Evolutionary conservation across 805 yeast genomes (phyloP), one percentile per base, ranked within the genome.

Genomic region (Metschnikowia kofuensis): DNA sequence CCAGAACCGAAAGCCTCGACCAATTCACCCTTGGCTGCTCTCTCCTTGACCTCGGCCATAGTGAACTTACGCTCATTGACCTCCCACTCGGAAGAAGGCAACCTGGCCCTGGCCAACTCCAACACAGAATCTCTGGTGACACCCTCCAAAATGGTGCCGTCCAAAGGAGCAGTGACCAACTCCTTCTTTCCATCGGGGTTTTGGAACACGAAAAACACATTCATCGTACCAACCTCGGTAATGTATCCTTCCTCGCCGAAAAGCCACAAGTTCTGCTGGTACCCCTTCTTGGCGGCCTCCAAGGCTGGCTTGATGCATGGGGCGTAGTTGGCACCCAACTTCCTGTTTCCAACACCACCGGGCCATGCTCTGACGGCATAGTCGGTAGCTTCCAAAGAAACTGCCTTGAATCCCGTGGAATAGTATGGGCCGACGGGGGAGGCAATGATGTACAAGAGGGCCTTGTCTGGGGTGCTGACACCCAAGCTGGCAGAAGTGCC

Each of bases 301-400:
- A 80, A 75, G 74, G 89, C 97, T 31, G 98, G 97, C 65, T 80
- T 77, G 62, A 91, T 83, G 68, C 97, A 88, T 54, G 98, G 97
- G 40, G 97, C 99, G 66, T 92, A 92, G 77, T 92, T 92, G 53
- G 96, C 97, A 70, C 99, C 99, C 62, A 92, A 82, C 73, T 92
- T 92, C 70, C 82, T 85, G 81, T 92, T 87, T 72, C 99, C 99
- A 60, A 84, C 90, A 69, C 98, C 99, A 63, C 96, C 96, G 65
- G 98, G 98, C 98, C 98, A 92, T 30, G 99, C 98, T 76, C 99
- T 87, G 32, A 91, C 91, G 44, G 96, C 96, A 60, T 88, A 84
- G 66, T 89, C 96, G 34, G 97, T 91, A 57, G 98, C 97, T 74
- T 92, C 97, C 56, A 94, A 79, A 53, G 82, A 78, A 47, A 94